A percentile compares a stretch with the other conserved stretches of the same genome.
These are phyloP conservation scores for Psidium guajava DNA, from an alignment of 345 rosid species.

Conservation along the genomic window DNA sequence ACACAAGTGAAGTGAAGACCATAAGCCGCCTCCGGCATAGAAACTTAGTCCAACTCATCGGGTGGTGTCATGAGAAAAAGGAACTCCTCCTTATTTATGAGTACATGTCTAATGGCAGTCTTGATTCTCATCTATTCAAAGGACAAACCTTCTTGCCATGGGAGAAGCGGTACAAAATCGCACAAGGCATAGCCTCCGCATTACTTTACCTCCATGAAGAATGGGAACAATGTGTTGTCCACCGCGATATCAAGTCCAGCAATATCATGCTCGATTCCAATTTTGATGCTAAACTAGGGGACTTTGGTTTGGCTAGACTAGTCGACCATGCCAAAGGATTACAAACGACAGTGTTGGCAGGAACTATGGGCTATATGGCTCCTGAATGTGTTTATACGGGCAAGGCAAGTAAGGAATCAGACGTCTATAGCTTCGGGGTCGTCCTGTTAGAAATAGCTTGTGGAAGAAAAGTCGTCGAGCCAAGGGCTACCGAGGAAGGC, in stretches of 20 bases:
- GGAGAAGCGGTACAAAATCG: background rate
- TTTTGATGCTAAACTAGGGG: background rate
- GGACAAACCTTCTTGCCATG: background rate
- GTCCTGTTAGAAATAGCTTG: background rate
- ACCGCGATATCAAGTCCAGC: background rate
- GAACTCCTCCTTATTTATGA: background rate
- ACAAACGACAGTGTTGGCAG: background rate
- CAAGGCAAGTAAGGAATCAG: background rate
- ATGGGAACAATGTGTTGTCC: background rate
- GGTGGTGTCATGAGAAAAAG: background rate
- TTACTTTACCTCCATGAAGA: background rate
- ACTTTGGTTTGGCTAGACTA: background rate
- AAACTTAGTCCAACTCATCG: background rate
- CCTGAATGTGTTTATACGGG: background rate
- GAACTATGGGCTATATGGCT: background rate
- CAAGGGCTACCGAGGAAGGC: background rate
- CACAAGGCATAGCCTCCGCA: background rate
- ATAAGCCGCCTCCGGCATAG: background rate
- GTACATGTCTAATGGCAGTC: background rate
- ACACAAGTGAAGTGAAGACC: background rate
- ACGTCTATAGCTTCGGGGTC: background rate
- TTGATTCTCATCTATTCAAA: background rate
- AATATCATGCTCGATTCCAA: background rate
- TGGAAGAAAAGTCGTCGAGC: background rate
- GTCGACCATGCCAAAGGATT: background rate